Conservation (phyloP, 345 rosid species). For the Noccaea caerulescens region DNA sequence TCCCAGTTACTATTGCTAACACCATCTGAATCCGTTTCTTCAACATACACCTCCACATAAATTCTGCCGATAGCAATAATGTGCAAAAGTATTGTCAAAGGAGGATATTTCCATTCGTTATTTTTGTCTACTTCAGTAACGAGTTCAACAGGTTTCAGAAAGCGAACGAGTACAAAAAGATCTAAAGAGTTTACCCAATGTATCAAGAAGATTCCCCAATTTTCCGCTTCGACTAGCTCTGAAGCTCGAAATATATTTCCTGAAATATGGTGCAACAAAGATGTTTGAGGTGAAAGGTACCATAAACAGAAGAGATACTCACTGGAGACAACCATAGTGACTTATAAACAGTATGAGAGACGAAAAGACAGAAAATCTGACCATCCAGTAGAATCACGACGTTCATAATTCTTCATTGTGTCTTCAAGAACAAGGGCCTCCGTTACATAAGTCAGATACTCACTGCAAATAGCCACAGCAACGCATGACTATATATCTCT, state of each 20-base stretch:
- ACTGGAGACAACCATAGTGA: too few species aligned
- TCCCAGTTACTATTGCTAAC: conserved; percentile 70
- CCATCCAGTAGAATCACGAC: conserved; percentile 91
- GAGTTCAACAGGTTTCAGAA: not conserved
- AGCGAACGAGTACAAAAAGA: not conserved
- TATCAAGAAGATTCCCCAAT: conserved; percentile 67
- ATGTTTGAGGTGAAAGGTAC: conserved; percentile 24
- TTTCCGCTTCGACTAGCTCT: conserved; percentile 69
- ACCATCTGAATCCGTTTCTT: conserved; percentile 66
- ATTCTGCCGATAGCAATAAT: conserved; percentile 60
- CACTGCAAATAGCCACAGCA: conserved; percentile 53
- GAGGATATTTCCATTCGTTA: not conserved
- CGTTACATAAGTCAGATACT: conserved; percentile 77
- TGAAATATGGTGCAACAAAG: conserved; percentile 41
- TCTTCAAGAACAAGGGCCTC: conserved; percentile 97
- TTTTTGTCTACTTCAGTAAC: not conserved
- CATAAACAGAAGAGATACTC: conserved; percentile 14
- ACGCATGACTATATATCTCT: conserved; percentile 6
- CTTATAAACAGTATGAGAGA: conserved; percentile 16
- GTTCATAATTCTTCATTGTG: conserved; percentile 83
- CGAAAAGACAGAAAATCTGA: conserved; percentile 45
- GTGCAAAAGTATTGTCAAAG: conserved; percentile 19
- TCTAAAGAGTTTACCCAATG: conserved; percentile 58
- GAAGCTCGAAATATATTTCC: conserved; percentile 94
- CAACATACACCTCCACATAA: conserved; percentile 85